Base-by-base conservation (phyloP, 257 asterid species). In the Schizonepeta tenuifolia region DNA sequence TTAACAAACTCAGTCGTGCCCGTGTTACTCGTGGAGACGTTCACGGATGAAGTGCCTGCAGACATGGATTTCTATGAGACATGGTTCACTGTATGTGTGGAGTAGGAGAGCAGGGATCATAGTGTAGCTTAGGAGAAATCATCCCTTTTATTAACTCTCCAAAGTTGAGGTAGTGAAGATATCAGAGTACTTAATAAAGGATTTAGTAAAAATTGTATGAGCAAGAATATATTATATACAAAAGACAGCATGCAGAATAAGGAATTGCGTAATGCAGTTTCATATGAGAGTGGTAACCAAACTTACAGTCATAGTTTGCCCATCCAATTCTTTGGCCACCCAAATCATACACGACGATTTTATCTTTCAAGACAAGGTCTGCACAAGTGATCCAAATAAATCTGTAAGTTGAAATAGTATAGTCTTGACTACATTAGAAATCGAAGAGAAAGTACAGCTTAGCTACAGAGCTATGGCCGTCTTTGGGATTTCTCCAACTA, bases 331-430 rank as follows among this genome's bases (percentile, higher is more conserved):
- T 83, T 65, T 90, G 96, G 33, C 80, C 83, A 56, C 77, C 96
- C 84, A 95, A 75, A 86, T 95, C 99, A 73, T 95, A 95, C 24
- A 91, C 97, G 18, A 95, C 83, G 8, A 92, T 81, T 82, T 95
- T 95, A 81, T 95, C 97, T 81, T 95, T 87, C 83, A 95, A 78
- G 60, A 95, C 96, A 53, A 95, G 92, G 83, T 95, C 99, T 92
- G 89, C 74, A 81, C 5, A 63, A 8, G 69, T 10, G 65, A 70
- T 49, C 22, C 64, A 54, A 55, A 41, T 36, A 14, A 38, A 59
- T 44, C 15, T 69, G 68, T 43, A 11, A 53, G 22, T 28, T 13
- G 50, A 33, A 33, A 69, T 5, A 17, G 41, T 57, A 5, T 20
- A 58, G 22, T 28, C 64, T 26, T 28, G 41, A 2, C 40, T 14